These are phyloP conservation scores for Salix suchowensis DNA, from an alignment of 345 rosid species.

Conservation along the genomic window DNA sequence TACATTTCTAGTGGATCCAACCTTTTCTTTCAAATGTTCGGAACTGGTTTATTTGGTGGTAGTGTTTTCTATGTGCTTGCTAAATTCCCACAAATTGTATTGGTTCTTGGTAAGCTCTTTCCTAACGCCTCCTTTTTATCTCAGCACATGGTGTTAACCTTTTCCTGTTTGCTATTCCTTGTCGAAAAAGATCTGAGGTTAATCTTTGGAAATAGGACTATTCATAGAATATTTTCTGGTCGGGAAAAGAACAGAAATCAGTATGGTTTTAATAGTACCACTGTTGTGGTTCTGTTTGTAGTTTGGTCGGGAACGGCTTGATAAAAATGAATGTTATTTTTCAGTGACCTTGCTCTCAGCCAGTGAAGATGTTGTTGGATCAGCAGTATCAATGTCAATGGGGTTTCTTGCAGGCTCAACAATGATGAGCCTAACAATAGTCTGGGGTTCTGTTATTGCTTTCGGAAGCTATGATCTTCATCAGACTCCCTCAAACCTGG, in stretches of 20 bases:
- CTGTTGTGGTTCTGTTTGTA: too few relatives aligned
- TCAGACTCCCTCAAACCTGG: not conserved
- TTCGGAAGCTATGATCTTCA: conserved; percentile 41
- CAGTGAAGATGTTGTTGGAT: conserved; percentile 18
- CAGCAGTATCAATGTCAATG: conserved; percentile 34
- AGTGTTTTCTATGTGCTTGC: conserved; percentile 38
- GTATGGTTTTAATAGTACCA: too few relatives aligned
- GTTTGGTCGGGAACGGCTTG: not conserved
- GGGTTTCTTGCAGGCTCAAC: conserved; percentile 48
- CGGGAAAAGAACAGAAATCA: too few relatives aligned
- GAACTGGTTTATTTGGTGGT: conserved; percentile 52
- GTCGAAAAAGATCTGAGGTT: not conserved
- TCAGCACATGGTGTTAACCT: not conserved
- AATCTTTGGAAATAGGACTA: not conserved
- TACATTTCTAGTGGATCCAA: conserved; percentile 37
- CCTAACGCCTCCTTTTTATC: not conserved
- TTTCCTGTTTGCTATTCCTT: not conserved
- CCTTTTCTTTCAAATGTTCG: conserved; percentile 47
- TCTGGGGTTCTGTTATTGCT: conserved; percentile 44
- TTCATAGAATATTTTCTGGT: not conserved
- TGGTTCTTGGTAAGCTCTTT: conserved; percentile 34
- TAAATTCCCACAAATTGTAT: conserved; percentile 32
- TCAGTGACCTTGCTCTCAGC: conserved; percentile 33
- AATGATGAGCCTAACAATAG: conserved; percentile 36
- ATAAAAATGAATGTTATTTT: not conserved